Base-by-base conservation (phyloP, 495 filamentous ascomycete species). In the Ascodesmis nigricans region DNA sequence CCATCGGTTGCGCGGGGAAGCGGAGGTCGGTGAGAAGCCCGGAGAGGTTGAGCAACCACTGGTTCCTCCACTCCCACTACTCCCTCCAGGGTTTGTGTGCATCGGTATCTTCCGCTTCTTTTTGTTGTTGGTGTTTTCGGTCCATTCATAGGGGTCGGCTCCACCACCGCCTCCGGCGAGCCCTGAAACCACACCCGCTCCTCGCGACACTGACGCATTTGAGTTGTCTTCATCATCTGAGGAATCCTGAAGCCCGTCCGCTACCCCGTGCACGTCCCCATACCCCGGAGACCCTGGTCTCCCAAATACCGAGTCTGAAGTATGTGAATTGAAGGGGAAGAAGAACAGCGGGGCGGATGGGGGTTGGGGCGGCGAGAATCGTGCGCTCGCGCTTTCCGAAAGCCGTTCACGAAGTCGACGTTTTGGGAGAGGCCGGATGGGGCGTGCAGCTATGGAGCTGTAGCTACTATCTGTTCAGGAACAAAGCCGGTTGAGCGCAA, bases 121-220 rank as follows among this genome's bases (percentile, higher is more conserved):
- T 56, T 99, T 99, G 53, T 99, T 95, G 52, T 92, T 95, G 33
- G 80, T 92, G 46, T 99, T 95, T 53, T 99, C 87, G 47, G 92
- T 90, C 11, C 78, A 83, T 50, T 95, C 90, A 52, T 95, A 93
- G 19, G 87, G 81, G 53, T 95, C 90, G 3, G 66, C 69, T 5
- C 61, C 37, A 8, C 47, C 35, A 46, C 17, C 55, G 53, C 19
- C 30, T 34, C 38, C 41, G 21, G 27, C 29, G n/a, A 8, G 20
- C 29, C 45, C 31, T 29, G 39, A 25, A 39, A 28, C 19, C 18
- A 31, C 35, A 7, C 33, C 32, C 21, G 14, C 29, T 21, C 53
- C 53, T 18, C 46, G 46, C 23, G 44, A 48, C 22, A 52, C 44
- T 18, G 48, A 50, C 19, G 32, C 43, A 9, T 42, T 52, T 2